Conservation (phyloP, 352 stramenopile genomes). For the Peronospora belbahrii region DNA sequence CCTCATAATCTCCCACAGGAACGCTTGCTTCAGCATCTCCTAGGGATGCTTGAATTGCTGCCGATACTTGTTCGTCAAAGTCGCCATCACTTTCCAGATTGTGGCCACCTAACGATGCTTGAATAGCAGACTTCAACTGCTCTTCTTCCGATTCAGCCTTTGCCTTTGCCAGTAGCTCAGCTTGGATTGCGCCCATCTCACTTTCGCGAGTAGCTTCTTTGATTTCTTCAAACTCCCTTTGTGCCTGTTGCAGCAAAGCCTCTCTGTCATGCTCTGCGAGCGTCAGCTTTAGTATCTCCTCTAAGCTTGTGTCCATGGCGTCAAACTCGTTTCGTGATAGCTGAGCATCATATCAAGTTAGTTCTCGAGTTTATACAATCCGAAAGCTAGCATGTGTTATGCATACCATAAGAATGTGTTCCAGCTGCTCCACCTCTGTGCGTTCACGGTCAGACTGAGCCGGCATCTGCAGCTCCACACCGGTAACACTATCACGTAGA, state of each 20-base stretch:
- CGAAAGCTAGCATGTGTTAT: neutral
- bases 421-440: slow-evolving; percentile 64
- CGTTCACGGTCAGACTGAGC: slow-evolving; percentile 34
- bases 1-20: slow-evolving; percentile 34
- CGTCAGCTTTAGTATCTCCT: slow-evolving; percentile 64
- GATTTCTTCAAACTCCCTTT: slow-evolving; percentile 38
- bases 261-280: slow-evolving; percentile 39
- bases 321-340: slow-evolving; percentile 70
- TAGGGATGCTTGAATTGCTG: slow-evolving; percentile 64
- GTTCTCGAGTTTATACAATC: neutral
- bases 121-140: slow-evolving; percentile 54
- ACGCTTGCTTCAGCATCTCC: slow-evolving; percentile 7
- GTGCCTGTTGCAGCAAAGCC: slow-evolving; percentile 10
- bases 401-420: slow-evolving; percentile 58
- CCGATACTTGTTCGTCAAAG: slow-evolving; percentile 52
- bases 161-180: slow-evolving; percentile 55
- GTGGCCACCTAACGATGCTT: slow-evolving; percentile 42
- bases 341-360: slow-evolving; percentile 21
- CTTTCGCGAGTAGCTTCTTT: slow-evolving; percentile 53
- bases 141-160: slow-evolving; percentile 70
- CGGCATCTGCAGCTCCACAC: slow-evolving; percentile 24
- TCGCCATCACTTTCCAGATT: slow-evolving; percentile 9
- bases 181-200: slow-evolving; percentile 69
- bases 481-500: slow-evolving; percentile 14
- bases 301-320: slow-evolving; percentile 62